Conservation (phyloP, 2,329 filamentous ascomycete species). For the Coniosporium uncinatum region DNA sequence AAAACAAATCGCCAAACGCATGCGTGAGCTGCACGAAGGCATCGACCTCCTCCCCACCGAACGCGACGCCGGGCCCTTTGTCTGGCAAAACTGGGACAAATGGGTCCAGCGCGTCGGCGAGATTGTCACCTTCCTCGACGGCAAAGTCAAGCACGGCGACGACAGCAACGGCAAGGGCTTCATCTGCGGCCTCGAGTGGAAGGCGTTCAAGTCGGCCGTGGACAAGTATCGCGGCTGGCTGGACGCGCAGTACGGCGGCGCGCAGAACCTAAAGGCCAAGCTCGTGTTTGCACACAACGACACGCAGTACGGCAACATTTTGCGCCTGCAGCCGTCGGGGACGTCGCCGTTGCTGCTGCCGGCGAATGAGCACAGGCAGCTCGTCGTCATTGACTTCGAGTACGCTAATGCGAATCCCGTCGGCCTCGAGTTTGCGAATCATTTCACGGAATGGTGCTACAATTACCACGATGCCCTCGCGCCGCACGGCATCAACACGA, state of each 20-base stretch:
- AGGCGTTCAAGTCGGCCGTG: conserved; percentile 66
- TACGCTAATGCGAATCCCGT: conserved; percentile 87
- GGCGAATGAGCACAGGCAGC: conserved; percentile 90
- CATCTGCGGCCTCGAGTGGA: conserved; percentile 83
- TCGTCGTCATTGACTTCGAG: conserved; percentile 97
- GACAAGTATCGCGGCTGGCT: conserved; percentile 74
- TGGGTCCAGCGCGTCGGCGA: conserved; percentile 70
- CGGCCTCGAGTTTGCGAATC: conserved; percentile 92
- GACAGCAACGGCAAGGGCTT: conserved; percentile 44
- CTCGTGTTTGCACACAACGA: conserved; percentile 98
- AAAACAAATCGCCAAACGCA: conserved; percentile 92
- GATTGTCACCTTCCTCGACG: conserved; percentile 51
- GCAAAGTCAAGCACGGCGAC: conserved; percentile 30
- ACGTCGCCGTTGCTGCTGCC: conserved; percentile 86
- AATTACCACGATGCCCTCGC: conserved; percentile 78
- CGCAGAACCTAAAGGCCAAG: conserved; percentile 60
- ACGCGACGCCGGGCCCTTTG: conserved; percentile 69
- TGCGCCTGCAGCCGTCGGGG: conserved; percentile 63
- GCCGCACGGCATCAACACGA: conserved; percentile 63
- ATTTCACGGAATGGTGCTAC: conserved; percentile 98
- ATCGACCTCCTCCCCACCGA: conserved; percentile 81
- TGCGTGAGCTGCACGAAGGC: conserved; percentile 93
- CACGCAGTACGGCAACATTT: conserved; percentile 97
- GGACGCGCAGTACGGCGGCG: conserved; percentile 64
- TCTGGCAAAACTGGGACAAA: conserved; percentile 93